Base-by-base conservation (phyloP, 495 filamentous ascomycete species). In the Xylaria cubensis region DNA sequence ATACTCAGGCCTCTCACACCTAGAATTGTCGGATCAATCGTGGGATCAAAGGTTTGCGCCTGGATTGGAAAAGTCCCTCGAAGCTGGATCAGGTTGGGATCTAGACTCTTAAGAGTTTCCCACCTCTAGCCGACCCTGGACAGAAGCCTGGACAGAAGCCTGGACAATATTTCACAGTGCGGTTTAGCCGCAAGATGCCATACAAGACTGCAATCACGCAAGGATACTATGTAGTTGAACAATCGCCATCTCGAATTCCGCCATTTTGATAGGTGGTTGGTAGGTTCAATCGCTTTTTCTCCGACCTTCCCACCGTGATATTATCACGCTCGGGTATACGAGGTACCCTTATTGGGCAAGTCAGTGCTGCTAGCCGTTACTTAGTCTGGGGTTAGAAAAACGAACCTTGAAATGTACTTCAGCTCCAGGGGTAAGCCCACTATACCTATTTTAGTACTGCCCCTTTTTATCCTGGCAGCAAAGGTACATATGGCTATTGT, bases 161-260 rank as follows among this genome's bases (percentile, higher is more conserved):
- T 3, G 10, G 9, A 36, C 36, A 2, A 6, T 32, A 39, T 34
- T 51, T n/a, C 63, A 51, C 44, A 66, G 63, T 51, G 46, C 44
- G 44, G 0, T 66, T 48, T 10, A 6, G 42, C 4, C 34, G 15
- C 10, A 64, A 64, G 41, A 48, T 64, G 62, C 62, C 62, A 64
- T 64, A 34, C 19, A 65, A 21, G 63, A 44, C 34, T 0, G 26
- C 44, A 39, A 66, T 66, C 63, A 66, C 44, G 63, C 63, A 51
- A 66, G 44, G 29, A 26, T 50, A 9, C 44, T 26, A 21, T 12
- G 1, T 41, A 42, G 29, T 32, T 48, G 41, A 66, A 29, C 42
- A 50, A 44, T 39, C 46, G 63, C 29, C 63, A 39, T 51, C 15
- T 66, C 32, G 56, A 59, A 59, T 59, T 36, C 56, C 32, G 56